Evolutionary conservation across 805 yeast genomes (phyloP).

Genomic region (Osmozyma mogii): DNA sequence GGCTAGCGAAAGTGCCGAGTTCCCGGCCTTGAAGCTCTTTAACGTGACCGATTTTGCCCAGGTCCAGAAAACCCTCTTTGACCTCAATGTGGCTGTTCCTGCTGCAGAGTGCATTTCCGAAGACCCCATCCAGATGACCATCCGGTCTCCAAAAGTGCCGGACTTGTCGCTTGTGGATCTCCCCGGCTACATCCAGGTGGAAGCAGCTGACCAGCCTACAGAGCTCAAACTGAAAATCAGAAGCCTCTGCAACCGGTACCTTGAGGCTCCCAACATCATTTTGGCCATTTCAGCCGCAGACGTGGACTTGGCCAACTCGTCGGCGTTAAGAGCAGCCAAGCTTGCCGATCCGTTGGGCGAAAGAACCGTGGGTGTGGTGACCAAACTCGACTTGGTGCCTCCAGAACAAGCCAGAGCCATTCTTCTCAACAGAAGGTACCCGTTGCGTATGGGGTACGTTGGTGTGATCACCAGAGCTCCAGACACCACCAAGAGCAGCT

Average conservation of each 20-base stretch:
- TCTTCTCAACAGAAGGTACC: conserved; percentile 74
- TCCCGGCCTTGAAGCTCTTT: conserved; percentile 79
- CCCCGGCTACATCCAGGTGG: conserved; percentile 96
- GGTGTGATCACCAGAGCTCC: conserved; percentile 93
- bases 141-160: conserved; percentile 80
- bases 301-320: conserved; percentile 93
- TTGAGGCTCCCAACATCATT: conserved; percentile 88
- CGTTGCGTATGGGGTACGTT: conserved; percentile 92
- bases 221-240: conserved; percentile 74
- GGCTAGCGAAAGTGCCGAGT: conserved; percentile 85
- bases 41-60: conserved; percentile 81
- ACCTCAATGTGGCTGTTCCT: conserved; percentile 89
- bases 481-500: conserved; percentile 18
- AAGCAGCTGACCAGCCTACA: conserved; percentile 92
- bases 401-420: conserved; percentile 63
- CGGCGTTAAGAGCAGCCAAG: conserved; percentile 88
- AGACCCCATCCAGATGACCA: conserved; percentile 89
- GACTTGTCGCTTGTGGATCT: conserved; percentile 90
- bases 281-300: conserved; percentile 96
- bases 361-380: conserved; percentile 92
- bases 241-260: conserved; percentile 72
- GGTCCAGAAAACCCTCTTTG: conserved; percentile 81
- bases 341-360: conserved; percentile 89
- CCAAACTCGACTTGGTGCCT: conserved; percentile 85
- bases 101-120: conserved; percentile 76